Percentiles rank a stretch among this genome's conserved stretches.
phyloP scores from a whole-genome alignment of 2,329 filamentous ascomycete genomes.

The Sphaerulina vaccinii region DNA sequence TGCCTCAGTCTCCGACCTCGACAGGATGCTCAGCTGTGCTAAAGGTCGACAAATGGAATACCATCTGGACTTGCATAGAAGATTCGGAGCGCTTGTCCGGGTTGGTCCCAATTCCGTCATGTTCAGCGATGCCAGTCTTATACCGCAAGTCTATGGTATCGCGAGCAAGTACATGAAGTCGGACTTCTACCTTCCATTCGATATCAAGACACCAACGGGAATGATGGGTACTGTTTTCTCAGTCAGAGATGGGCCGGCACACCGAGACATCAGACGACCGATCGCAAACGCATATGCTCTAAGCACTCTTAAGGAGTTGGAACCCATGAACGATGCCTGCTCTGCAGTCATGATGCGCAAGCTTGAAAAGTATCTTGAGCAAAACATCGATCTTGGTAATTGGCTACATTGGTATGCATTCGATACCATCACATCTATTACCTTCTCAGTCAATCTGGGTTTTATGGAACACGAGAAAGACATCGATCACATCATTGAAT shows the following conservation, averaged over 20 bases:
- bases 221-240: no score
- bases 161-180: conserved; percentile 26
- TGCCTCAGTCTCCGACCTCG: conserved; percentile 19
- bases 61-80: conserved; percentile 34
- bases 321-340: conserved; percentile 14
- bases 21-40: conserved; percentile 9
- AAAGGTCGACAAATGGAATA: conserved; percentile 2
- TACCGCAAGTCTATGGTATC: conserved; percentile 43
- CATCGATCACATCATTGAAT: conserved; percentile 19
- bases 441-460: conserved; percentile 14
- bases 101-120: conserved; percentile 49
- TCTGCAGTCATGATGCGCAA: conserved; percentile 10
- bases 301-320: conserved; percentile 8
- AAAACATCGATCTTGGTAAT: conserved; percentile 6
- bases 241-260: conserved; percentile 9
- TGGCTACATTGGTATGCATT: conserved; percentile 19
- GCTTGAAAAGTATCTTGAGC: conserved; percentile 4
- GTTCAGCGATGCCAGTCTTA: conserved; percentile 42
- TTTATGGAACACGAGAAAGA: conserved; percentile 15
- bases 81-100: conserved; percentile 48
- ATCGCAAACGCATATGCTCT: conserved; percentile 15
- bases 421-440: conserved; percentile 18
- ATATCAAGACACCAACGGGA: conserved; percentile 8
- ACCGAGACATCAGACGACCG: conserved; percentile 4
- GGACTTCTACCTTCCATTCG: conserved; percentile 19